These are phyloP conservation scores for Saccharomyces hybrid DNA, from an alignment of 1,139 yeast genomes.

Conservation along the genomic window DNA sequence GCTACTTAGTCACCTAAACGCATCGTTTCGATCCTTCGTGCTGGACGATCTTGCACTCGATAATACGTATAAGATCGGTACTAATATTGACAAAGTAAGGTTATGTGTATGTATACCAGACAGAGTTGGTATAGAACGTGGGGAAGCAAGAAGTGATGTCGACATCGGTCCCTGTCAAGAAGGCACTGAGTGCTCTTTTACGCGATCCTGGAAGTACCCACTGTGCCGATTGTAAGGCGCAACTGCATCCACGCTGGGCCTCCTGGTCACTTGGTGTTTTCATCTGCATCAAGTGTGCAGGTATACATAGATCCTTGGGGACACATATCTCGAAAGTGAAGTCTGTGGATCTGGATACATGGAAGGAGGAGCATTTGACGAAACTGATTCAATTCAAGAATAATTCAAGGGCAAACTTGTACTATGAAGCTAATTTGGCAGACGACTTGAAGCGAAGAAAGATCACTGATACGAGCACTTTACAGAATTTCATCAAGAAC, in stretches of 20 bases:
- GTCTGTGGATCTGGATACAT: slow-evolving; percentile 88
- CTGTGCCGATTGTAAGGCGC: slow-evolving; percentile 88
- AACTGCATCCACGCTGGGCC: slow-evolving; percentile 95
- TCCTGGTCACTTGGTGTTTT: slow-evolving; percentile 93
- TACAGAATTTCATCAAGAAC: slow-evolving; percentile 82
- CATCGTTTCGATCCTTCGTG: not conserved
- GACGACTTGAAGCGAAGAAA: slow-evolving; percentile 1
- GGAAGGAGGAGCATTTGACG: slow-evolving; percentile 90
- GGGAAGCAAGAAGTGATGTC: slow-evolving; percentile 4
- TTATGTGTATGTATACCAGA: not conserved
- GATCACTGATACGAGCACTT: slow-evolving; percentile 59
- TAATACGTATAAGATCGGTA: not conserved
- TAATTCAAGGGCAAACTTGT: slow-evolving; percentile 53
- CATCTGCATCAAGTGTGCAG: slow-evolving; percentile 87
- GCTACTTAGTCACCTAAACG: not conserved
- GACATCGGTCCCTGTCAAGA: slow-evolving; percentile 27
- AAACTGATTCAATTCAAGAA: slow-evolving; percentile 87
- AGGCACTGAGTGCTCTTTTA: slow-evolving; percentile 62
- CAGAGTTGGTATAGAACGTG: not conserved
- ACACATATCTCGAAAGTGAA: slow-evolving; percentile 84
- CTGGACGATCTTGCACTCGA: not conserved
- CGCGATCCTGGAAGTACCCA: slow-evolving; percentile 66
- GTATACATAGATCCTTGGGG: slow-evolving; percentile 91
- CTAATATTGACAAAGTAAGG: not conserved
- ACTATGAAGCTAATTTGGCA: slow-evolving; percentile 69